These are phyloP conservation scores for Pachyrhizus erosus DNA, from an alignment of 306 rosid genomes.

Conservation along the genomic window DNA sequence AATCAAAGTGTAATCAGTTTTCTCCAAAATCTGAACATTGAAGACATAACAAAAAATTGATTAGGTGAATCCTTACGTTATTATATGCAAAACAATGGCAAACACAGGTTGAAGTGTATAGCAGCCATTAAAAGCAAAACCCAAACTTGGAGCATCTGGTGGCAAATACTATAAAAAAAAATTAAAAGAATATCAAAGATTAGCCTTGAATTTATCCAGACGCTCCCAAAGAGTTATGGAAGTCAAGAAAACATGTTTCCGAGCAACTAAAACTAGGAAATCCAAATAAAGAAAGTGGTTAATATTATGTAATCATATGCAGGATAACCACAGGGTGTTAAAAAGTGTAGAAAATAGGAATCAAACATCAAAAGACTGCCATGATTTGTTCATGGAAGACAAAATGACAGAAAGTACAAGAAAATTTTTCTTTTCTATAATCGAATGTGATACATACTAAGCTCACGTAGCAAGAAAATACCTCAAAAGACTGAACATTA, in stretches of 20 bases:
- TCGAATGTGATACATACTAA: neutral
- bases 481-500: neutral
- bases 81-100: constrained; percentile 7
- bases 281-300: neutral
- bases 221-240: neutral
- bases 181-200: neutral
- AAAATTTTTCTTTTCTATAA: neutral
- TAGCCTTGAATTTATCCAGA: neutral
- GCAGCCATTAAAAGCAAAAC: neutral
- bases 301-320: neutral
- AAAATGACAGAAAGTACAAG: neutral
- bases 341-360: neutral
- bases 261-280: neutral
- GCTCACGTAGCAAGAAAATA: neutral
- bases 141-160: constrained; percentile 18
- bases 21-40: constrained; percentile 79
- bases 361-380: neutral
- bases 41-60: constrained; percentile 29
- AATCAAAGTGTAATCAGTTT: constrained; percentile 72
- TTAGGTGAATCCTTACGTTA: constrained; percentile 19
- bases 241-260: constrained; percentile 13
- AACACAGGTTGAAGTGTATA: neutral
- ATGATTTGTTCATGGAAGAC: constrained; percentile 12
- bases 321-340: constrained; percentile 6
- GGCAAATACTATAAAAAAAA: neutral